A percentile compares a stretch with the other conserved stretches of the same genome.
Conservation (phyloP, 257 asterid species). For the Salvia miltiorrhiza region DNA sequence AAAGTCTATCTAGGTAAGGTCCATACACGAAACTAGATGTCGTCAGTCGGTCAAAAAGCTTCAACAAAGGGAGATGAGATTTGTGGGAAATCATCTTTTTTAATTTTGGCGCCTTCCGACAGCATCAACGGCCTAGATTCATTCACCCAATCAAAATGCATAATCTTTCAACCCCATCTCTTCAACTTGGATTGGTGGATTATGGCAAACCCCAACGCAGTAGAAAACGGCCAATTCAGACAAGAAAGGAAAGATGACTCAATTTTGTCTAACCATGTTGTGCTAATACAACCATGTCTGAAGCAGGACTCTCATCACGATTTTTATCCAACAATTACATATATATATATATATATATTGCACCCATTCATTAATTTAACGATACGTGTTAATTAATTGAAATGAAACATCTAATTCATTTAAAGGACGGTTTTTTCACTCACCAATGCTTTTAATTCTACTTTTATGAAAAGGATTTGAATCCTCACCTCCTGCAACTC, state of each 20-base stretch:
- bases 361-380: too few relatives aligned
- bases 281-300: too few relatives aligned
- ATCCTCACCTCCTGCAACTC: slow-evolving; percentile 14
- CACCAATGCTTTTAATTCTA: slow-evolving; percentile 23
- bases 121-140: slow-evolving; percentile 5
- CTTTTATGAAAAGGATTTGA: slow-evolving; percentile 27
- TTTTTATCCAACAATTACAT: too few relatives aligned
- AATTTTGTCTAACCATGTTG: too few relatives aligned
- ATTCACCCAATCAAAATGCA: slow-evolving; percentile 13
- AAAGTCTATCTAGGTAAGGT: slow-evolving; percentile 23
- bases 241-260: too few relatives aligned
- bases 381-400: too few relatives aligned
- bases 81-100: slow-evolving; percentile 14
- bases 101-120: slow-evolving; percentile 13
- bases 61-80: slow-evolving; percentile 17
- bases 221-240: too few relatives aligned
- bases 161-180: background rate
- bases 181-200: background rate
- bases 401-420: too few relatives aligned
- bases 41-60: slow-evolving; percentile 30
- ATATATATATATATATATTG: too few relatives aligned
- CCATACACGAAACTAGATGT: slow-evolving; percentile 22
- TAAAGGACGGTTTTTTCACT: too few relatives aligned
- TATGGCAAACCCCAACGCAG: too few relatives aligned
- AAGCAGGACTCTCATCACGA: too few relatives aligned